Evolutionary conservation across 495 filamentous ascomycete species (phyloP).

Genomic region (Collariella sp.): DNA sequence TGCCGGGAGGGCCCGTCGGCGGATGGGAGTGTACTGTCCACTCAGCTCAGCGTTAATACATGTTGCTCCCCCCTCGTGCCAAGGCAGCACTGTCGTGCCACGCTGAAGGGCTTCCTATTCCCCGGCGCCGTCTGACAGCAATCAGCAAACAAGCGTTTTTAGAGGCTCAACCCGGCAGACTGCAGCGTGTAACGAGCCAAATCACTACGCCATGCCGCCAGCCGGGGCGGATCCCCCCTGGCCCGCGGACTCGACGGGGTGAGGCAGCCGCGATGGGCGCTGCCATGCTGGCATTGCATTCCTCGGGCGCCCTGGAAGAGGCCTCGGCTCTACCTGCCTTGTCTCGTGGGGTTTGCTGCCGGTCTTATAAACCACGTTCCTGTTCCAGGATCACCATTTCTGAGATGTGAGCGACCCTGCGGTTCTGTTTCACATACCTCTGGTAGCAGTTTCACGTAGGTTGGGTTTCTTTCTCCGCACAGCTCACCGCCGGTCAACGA

Average conservation of each 20-base stretch:
- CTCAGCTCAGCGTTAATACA: neutral
- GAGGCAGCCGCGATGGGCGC: neutral
- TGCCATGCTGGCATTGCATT: neutral
- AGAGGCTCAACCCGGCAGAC: neutral
- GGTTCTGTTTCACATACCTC: neutral
- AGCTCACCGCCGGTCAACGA: neutral
- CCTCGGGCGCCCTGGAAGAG: neutral
- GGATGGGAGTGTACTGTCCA: neutral
- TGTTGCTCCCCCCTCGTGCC: neutral
- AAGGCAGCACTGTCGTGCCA: neutral
- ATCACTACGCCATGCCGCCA: neutral
- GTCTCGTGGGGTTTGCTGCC: neutral
- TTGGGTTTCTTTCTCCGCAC: neutral
- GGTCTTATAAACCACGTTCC: too few species aligned
- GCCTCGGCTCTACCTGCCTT: neutral
- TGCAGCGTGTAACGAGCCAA: constrained; percentile 2
- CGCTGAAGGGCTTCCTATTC: neutral
- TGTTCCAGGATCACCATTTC: neutral
- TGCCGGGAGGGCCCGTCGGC: neutral
- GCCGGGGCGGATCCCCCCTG: neutral
- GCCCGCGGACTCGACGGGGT: neutral
- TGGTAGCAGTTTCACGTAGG: neutral
- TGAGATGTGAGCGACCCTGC: neutral
- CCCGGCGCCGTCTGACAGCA: constrained; percentile 1
- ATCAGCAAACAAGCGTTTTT: neutral